These are phyloP conservation scores for Saturnispora dispora DNA, from an alignment of 805 yeast genomes.

Conservation along the genomic window DNA sequence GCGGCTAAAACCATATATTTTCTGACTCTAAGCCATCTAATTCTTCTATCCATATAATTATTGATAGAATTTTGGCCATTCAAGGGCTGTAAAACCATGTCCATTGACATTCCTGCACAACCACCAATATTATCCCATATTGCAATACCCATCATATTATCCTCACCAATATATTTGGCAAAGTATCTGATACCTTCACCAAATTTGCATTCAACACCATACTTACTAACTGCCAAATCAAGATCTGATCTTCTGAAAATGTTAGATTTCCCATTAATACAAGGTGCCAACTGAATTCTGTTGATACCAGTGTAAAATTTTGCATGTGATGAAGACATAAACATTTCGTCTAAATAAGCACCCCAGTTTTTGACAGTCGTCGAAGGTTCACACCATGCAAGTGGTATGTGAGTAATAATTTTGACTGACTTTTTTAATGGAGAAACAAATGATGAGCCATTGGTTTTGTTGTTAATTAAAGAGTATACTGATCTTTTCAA, in stretches of 20 bases:
- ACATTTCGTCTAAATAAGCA: conserved; percentile 74
- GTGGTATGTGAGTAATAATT: conserved; percentile 75
- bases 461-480: conserved; percentile 39
- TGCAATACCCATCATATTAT: conserved; percentile 84
- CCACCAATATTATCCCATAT: conserved; percentile 63
- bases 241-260: conserved; percentile 60
- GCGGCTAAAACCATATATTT: conserved; percentile 83
- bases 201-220: conserved; percentile 21
- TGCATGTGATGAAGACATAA: conserved; percentile 72
- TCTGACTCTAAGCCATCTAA: conserved; percentile 79
- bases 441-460: conserved; percentile 31
- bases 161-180: conserved; percentile 81
- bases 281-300: conserved; percentile 67
- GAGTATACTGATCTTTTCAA: conserved; percentile 55
- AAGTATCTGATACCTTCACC: conserved; percentile 56
- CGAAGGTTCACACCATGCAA: conserved; percentile 34
- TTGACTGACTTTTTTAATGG: conserved; percentile 36
- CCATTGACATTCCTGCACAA: conserved; percentile 71
- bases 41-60: conserved; percentile 60
- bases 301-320: conserved; percentile 78
- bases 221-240: conserved; percentile 44
- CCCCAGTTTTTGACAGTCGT: conserved; percentile 35
- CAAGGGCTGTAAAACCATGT: conserved; percentile 70
- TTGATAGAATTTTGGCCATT: conserved; percentile 30
- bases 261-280: conserved; percentile 87